Percentiles rank a stretch among this genome's conserved stretches.
phyloP scores from a whole-genome alignment of 2,329 filamentous ascomycete genomes.

The Diaporthe sp. region DNA sequence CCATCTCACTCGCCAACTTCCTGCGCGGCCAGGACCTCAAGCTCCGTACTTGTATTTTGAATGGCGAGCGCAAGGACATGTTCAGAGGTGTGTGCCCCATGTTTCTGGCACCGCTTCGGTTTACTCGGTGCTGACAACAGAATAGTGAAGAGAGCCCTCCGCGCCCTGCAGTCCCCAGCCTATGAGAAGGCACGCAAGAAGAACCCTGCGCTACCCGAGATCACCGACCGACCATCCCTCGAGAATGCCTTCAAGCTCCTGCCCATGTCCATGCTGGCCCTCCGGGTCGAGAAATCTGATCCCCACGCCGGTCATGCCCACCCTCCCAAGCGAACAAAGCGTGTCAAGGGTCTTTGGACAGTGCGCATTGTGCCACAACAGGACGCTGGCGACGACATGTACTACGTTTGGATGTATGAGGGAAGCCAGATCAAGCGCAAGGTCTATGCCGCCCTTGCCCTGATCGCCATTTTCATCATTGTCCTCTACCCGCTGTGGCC shows the following conservation, averaged over 20 bases:
- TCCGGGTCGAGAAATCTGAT: constrained; percentile 88
- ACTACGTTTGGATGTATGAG: constrained; percentile 98
- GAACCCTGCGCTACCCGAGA: constrained; percentile 88
- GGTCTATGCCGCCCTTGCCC: constrained; percentile 87
- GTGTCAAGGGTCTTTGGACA: constrained; percentile 95
- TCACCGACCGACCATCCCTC: constrained; percentile 88
- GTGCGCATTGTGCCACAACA: constrained; percentile 97
- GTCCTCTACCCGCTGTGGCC: constrained; percentile 99
- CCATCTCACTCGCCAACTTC: constrained; percentile 90
- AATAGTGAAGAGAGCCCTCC: constrained; percentile 93
- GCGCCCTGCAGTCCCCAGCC: constrained; percentile 87
- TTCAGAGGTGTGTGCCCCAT: constrained; percentile 78
- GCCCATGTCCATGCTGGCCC: constrained; percentile 91
- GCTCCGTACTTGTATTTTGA: constrained; percentile 89
- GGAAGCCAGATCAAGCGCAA: constrained; percentile 95
- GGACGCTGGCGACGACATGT: constrained; percentile 86
- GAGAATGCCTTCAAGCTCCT: constrained; percentile 96
- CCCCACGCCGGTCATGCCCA: constrained; percentile 82
- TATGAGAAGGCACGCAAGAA: constrained; percentile 92
- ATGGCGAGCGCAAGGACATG: constrained; percentile 98
- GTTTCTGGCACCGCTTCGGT: background rate
- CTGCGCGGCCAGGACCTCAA: constrained; percentile 88
- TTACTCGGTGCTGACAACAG: constrained; percentile 40
- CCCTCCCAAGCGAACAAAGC: constrained; percentile 81
- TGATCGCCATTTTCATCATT: constrained; percentile 86